These are phyloP conservation scores for Cyberlindnera veronae DNA, from an alignment of 805 yeast genomes.

Conservation along the genomic window DNA sequence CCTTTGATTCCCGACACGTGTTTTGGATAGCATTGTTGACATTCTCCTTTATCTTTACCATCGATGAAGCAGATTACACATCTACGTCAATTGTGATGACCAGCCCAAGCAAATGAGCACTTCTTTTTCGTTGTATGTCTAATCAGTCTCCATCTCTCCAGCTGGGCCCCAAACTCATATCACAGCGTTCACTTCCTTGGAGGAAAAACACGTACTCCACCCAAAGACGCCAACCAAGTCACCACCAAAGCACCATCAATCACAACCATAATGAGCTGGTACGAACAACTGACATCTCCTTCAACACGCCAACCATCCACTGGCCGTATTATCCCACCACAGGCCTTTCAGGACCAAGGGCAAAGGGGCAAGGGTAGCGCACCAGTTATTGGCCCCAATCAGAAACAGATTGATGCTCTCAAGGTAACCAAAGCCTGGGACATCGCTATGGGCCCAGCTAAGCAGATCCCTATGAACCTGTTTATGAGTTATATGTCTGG, in stretches of 20 bases:
- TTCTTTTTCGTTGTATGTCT: too few relatives aligned
- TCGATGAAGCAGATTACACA: too few relatives aligned
- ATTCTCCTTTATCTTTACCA: not conserved
- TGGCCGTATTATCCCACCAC: slow-evolving; percentile 9
- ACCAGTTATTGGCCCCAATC: slow-evolving; percentile 1
- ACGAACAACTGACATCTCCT: slow-evolving; percentile 6
- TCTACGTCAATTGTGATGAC: too few relatives aligned
- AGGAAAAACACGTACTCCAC: not conserved
- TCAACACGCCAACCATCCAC: slow-evolving; percentile 1
- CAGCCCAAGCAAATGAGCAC: too few relatives aligned
- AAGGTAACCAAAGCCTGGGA: slow-evolving; percentile 69
- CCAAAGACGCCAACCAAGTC: not conserved
- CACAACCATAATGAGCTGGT: slow-evolving; percentile 10
- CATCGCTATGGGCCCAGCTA: slow-evolving; percentile 76
- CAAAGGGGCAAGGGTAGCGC: slow-evolving; percentile 2
- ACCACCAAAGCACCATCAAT: not conserved
- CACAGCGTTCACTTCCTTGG: too few relatives aligned
- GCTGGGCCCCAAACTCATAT: too few relatives aligned
- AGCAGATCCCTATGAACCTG: slow-evolving; percentile 83
- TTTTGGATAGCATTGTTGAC: too few relatives aligned
- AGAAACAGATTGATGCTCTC: slow-evolving; percentile 13
- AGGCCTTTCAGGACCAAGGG: slow-evolving; percentile 12
- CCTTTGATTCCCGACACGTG: too few relatives aligned
- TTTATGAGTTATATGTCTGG: slow-evolving; percentile 94
- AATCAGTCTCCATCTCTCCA: not conserved